These are phyloP conservation scores for Yamadazyma kanchanaburiensis DNA, from an alignment of 1,139 yeast genomes.

Conservation along the genomic window DNA sequence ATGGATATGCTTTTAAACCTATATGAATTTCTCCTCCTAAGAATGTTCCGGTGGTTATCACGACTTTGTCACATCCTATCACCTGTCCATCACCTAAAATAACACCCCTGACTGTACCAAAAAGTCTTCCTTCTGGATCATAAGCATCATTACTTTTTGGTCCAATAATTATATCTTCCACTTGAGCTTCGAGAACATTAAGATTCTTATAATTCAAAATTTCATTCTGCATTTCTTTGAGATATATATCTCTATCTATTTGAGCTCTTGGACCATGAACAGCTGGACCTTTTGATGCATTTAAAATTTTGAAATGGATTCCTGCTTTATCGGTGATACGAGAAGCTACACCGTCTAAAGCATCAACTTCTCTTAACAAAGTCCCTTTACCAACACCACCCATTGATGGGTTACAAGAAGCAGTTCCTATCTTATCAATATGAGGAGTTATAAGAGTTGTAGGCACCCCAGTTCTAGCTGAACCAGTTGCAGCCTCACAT, in stretches of 20 bases:
- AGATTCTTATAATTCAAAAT: slow-evolving; percentile 60
- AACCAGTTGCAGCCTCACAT: slow-evolving; percentile 93
- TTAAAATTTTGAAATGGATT: slow-evolving; percentile 83
- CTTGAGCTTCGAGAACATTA: slow-evolving; percentile 66
- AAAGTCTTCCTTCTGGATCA: slow-evolving; percentile 33
- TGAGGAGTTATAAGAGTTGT: slow-evolving; percentile 81
- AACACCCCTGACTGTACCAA: slow-evolving; percentile 61
- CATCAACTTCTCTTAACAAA: slow-evolving; percentile 86
- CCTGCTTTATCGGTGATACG: slow-evolving; percentile 88
- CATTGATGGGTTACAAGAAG: slow-evolving; percentile 96
- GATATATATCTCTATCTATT: slow-evolving; percentile 80
- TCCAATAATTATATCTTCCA: slow-evolving; percentile 79
- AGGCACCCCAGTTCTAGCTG: slow-evolving; percentile 76
- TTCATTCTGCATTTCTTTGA: slow-evolving; percentile 73
- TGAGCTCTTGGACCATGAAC: slow-evolving; percentile 99
- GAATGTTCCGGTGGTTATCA: slow-evolving; percentile 95
- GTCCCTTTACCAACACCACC: slow-evolving; percentile 99
- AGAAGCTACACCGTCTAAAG: slow-evolving; percentile 89
- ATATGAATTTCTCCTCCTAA: slow-evolving; percentile 92
- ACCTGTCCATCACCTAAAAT: slow-evolving; percentile 66
- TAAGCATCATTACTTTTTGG: slow-evolving; percentile 15
- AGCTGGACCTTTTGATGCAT: slow-evolving; percentile 90
- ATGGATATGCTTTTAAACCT: slow-evolving; percentile 74
- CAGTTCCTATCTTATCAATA: slow-evolving; percentile 76
- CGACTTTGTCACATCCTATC: slow-evolving; percentile 61